Evolutionary conservation across 768 basidiomycete species (phyloP).

Genomic region (Russula sp.): DNA sequence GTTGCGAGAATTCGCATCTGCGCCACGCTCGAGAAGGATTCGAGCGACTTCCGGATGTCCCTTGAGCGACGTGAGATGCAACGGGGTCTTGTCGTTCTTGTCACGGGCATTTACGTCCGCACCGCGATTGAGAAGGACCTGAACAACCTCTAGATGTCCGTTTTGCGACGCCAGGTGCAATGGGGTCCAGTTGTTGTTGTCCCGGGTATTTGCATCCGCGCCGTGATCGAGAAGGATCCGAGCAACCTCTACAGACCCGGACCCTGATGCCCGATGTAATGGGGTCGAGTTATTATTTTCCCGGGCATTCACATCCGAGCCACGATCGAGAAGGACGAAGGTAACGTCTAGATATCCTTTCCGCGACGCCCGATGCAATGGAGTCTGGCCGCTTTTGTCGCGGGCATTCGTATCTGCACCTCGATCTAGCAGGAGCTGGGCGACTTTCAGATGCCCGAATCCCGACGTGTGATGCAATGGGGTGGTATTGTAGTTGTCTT

Average conservation of each 20-base stretch:
- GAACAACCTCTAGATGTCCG: neutral
- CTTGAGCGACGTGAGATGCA: neutral
- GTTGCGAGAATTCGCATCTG: no score
- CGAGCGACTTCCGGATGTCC: neutral
- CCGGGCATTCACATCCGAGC: neutral
- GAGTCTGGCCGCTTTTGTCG: neutral
- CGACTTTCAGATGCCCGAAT: neutral
- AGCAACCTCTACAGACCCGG: neutral
- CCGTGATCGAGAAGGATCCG: neutral
- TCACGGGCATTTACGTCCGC: neutral
- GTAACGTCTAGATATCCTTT: neutral
- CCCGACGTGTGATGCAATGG: no score
- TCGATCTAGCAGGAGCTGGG: neutral
- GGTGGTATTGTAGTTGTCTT: no score
- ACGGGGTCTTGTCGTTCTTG: neutral
- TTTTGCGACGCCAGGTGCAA: neutral
- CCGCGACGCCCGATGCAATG: neutral
- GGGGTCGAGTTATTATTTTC: neutral
- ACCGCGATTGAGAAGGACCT: neutral
- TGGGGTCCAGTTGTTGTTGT: neutral
- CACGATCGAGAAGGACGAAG: neutral
- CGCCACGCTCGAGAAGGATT: neutral
- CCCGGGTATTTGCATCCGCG: neutral
- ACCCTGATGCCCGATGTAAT: neutral
- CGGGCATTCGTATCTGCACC: neutral